Base-by-base conservation (phyloP, 306 rosid genomes). In the Castanea sativa region DNA sequence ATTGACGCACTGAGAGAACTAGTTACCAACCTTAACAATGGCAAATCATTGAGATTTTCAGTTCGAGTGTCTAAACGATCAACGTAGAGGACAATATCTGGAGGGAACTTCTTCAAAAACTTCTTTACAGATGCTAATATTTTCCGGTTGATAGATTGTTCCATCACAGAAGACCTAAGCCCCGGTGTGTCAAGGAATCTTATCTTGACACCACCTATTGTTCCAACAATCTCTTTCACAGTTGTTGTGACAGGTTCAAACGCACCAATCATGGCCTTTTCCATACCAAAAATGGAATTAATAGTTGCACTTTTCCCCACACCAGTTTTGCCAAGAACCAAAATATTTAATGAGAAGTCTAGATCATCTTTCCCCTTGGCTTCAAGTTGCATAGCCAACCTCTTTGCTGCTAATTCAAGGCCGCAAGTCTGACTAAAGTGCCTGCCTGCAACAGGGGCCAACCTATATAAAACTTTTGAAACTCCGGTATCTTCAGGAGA, bases 271-370 rank as follows among this genome's bases (percentile, higher is more conserved):
- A 7, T 43, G 5, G 80, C 88, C 87, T 83, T 84, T 73, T 21
- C 69, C 74, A 85, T 87, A 33, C 87, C 81, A 64, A 87, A 80
- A 83, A 89, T 79, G 78, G 87, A 88, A 77, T 90, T 88, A 71
- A 90, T 85, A 74, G 87, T 90, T 11, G 94, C 90, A 80, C 90
- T 90, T 83, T 90, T 88, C 57, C 90, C 94, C 78, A 85, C 90
- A 51, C 94, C 90, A 63, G 89, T 61, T 90, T 78, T 85, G 33
- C 94, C 94, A 72, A 90, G 81, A 81, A 90, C 80, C 71, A 88
- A 69, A 79, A 88, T 88, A 86, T 86, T 88, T 82, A 90, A 77
- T 33, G 85, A 86, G 27, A 88, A 78, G 83, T 82, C 93, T 60
- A 84, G 76, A 70, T 88, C 85, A 81, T 75, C 87, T 38, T 56